Evolutionary conservation across 495 filamentous ascomycete species (phyloP).

Genomic region (Aspergillus sclerotiicarbonarius): DNA sequence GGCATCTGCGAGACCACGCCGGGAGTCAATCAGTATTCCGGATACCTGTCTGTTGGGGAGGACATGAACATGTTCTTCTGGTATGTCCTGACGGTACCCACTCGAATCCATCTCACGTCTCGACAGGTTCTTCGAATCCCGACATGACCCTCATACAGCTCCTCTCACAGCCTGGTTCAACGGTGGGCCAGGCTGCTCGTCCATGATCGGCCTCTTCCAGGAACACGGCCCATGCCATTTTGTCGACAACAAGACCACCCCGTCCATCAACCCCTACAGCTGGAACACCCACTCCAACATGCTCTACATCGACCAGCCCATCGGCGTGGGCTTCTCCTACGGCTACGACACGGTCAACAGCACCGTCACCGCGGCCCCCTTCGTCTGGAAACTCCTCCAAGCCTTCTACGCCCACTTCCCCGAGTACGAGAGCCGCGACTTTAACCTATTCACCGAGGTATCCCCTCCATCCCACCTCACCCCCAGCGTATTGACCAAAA

Average conservation of each 20-base stretch:
- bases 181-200: conserved; percentile 53
- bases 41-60: conserved; percentile 51
- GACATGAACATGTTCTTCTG: conserved; percentile 59
- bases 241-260: conserved; percentile 42
- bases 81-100: conserved; percentile 18
- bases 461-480: background rate
- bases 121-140: conserved; percentile 47
- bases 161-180: conserved; percentile 56
- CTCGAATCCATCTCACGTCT: background rate
- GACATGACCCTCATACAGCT: conserved; percentile 44
- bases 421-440: conserved; percentile 52
- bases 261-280: conserved; percentile 45
- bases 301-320: conserved; percentile 44
- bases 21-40: conserved; percentile 55
- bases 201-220: conserved; percentile 56
- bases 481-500: background rate
- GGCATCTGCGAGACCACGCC: conserved; percentile 56
- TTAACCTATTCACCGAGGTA: conserved; percentile 50
- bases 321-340: conserved; percentile 52
- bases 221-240: conserved; percentile 59
- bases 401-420: conserved; percentile 54
- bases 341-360: conserved; percentile 47
- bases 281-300: conserved; percentile 43
- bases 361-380: conserved; percentile 50
- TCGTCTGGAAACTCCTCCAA: conserved; percentile 55